These are phyloP conservation scores for Beauveria brongniartii DNA, from an alignment of 2,329 filamentous ascomycete species.

Conservation along the genomic window DNA sequence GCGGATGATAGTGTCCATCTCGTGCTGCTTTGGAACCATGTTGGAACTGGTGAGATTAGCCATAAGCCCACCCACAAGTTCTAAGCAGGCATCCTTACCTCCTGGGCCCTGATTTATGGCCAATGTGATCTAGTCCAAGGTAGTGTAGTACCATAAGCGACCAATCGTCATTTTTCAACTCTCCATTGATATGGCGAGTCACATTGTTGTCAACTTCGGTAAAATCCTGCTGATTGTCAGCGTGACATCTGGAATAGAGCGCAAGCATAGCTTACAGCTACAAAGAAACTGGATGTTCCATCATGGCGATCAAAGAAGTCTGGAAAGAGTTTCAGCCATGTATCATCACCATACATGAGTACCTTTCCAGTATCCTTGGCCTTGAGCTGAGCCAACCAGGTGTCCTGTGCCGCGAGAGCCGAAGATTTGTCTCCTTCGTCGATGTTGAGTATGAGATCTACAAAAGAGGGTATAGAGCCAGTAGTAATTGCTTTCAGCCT, in stretches of 20 bases:
- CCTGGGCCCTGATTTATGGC: slow-evolving; percentile 85
- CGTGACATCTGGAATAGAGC: not conserved
- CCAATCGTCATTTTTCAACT: slow-evolving; percentile 76
- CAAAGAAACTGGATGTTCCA: slow-evolving; percentile 96
- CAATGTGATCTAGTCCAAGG: slow-evolving; percentile 91
- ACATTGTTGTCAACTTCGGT: slow-evolving; percentile 98
- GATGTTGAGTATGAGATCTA: slow-evolving; percentile 94
- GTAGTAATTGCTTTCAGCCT: slow-evolving; percentile 95
- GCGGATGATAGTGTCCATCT: slow-evolving; percentile 82
- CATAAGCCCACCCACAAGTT: not conserved
- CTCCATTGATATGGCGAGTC: slow-evolving; percentile 74
- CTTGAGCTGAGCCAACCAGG: slow-evolving; percentile 91
- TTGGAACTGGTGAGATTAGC: slow-evolving; percentile 51
- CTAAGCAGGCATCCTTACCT: slow-evolving; percentile 42
- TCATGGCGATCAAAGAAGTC: slow-evolving; percentile 78
- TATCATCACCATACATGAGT: slow-evolving; percentile 95
- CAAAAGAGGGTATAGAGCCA: slow-evolving; percentile 94
- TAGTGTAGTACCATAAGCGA: slow-evolving; percentile 92
- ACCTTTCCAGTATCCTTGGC: slow-evolving; percentile 63
- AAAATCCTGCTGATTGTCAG: slow-evolving; percentile 61
- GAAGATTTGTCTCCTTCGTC: slow-evolving; percentile 90
- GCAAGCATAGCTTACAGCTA: slow-evolving; percentile 61
- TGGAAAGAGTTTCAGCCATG: slow-evolving; percentile 95
- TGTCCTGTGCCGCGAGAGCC: slow-evolving; percentile 80
- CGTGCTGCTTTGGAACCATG: slow-evolving; percentile 86